phyloP scores from a whole-genome alignment of 805 yeast species.

The Sugiyamaella marilandica region DNA sequence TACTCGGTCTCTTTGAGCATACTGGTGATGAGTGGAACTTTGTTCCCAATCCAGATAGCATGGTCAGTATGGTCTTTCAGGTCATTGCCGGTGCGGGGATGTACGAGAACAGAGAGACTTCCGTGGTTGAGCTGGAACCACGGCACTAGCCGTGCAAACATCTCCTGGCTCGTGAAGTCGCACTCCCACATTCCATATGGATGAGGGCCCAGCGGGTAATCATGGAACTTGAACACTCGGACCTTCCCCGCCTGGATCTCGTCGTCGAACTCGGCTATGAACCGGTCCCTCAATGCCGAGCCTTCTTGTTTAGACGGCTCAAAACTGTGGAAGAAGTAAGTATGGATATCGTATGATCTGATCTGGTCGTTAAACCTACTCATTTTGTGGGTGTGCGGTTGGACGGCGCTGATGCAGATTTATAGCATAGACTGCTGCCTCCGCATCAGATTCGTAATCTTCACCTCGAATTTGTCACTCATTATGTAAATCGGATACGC shows the following conservation, averaged over 20 bases:
- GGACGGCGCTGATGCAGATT: neutral
- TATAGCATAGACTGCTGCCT: no score
- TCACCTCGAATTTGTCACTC: no score
- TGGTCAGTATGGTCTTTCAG: conserved; percentile 47
- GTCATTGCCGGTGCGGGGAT: conserved; percentile 44
- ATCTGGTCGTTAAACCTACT: conserved; percentile 19
- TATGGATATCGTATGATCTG: conserved; percentile 50
- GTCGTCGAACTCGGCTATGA: conserved; percentile 39
- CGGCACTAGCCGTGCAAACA: conserved; percentile 43
- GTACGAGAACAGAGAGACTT: conserved; percentile 48
- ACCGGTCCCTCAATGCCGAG: conserved; percentile 36
- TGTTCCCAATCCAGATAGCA: conserved; percentile 57
- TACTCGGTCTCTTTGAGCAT: conserved; percentile 3
- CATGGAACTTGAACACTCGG: conserved; percentile 43
- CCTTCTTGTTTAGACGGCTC: conserved; percentile 36
- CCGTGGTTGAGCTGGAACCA: conserved; percentile 53
- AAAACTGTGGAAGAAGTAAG: conserved; percentile 43
- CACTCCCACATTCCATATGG: conserved; percentile 56
- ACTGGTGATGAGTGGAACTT: conserved; percentile 25
- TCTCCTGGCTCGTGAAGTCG: conserved; percentile 45
- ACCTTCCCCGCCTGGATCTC: conserved; percentile 39
- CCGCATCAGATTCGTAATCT: no score
- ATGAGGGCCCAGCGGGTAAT: conserved; percentile 53
- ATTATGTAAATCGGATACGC: no score
- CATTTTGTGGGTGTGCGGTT: neutral